Evolutionary conservation across 306 rosid genomes (phyloP).

Genomic region (Casuarina glauca): DNA sequence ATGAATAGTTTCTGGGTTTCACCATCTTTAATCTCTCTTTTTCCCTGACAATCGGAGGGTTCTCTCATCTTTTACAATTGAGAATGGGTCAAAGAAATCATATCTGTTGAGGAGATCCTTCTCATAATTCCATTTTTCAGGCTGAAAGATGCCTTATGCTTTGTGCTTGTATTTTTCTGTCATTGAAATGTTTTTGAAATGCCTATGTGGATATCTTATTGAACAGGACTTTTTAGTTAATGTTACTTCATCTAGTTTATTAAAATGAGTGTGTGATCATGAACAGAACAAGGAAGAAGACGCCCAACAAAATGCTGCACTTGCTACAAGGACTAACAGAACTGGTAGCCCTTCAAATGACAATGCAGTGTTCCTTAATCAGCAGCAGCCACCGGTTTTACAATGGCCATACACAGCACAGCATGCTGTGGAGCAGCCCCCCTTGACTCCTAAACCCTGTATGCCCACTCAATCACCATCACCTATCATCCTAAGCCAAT

Average conservation of each 20-base stretch:
- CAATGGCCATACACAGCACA: constrained; percentile 35
- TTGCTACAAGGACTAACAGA: constrained; percentile 13
- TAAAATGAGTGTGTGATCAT: constrained; percentile 23
- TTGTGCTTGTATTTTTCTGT: background rate
- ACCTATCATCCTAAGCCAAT: constrained; percentile 35
- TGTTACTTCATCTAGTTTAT: background rate
- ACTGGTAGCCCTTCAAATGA: constrained; percentile 22
- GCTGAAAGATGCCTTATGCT: background rate
- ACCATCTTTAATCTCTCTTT: background rate
- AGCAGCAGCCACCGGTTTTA: constrained; percentile 29
- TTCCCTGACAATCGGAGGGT: background rate
- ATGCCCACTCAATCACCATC: constrained; percentile 33
- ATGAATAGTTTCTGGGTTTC: background rate
- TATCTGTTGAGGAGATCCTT: background rate
- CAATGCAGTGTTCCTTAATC: constrained; percentile 23
- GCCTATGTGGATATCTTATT: background rate
- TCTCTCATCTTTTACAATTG: background rate
- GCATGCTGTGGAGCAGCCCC: constrained; percentile 31
- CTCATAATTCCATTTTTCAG: background rate
- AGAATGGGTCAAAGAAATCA: background rate
- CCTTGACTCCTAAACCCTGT: constrained; percentile 26
- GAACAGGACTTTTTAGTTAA: background rate
- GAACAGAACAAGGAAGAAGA: constrained; percentile 43
- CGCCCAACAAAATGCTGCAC: constrained; percentile 10
- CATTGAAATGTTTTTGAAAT: background rate